Base-by-base conservation (phyloP, 2,329 filamentous ascomycete species). In the Xylaria sp. region DNA sequence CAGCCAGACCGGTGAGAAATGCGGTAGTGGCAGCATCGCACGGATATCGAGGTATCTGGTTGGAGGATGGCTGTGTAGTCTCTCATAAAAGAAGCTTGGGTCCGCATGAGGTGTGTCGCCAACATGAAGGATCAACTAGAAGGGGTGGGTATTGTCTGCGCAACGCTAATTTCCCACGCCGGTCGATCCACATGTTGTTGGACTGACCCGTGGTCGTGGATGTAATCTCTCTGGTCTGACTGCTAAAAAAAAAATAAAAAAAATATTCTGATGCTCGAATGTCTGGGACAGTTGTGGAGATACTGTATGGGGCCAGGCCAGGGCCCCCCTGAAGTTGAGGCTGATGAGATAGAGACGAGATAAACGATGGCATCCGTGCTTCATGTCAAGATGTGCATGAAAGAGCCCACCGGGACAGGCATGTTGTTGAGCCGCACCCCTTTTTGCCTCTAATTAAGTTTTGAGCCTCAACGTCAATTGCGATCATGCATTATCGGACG, bases 201-300 rank as follows among this genome's bases (percentile, higher is more conserved):
- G 75, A 73, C 70, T 68, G 76, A 79, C 77, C 77, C 77, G 71
- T 72, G 74, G 76, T 71, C 73, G 76, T 78, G 77, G 76, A 62
- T 72, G 73, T 77, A 79, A 75, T 75, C 69, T 75, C 69, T 75
- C 69, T 29, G 51, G 55, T 36, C 25, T 50, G n/a, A 54, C 33
- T 42, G 33, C 36, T 31, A 67, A 61, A 42, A 62, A 63, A 69
- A 64, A 71, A 66, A n/a, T n/a, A n/a, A n/a, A 65, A 64, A 71
- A 63, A 66, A 68, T 45, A 59, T 50, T 25, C 44, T 39, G 22
- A 39, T 31, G 42, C 59, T 66, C 71, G 70, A 67, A 71, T 22
- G 27, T 22, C 49, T 59, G 27, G 59, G 66, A 68, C 66, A 68
- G 66, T 73, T 71, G 31, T 54, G 45, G 39, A 33, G 39, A 61